Percentiles rank a stretch among this genome's conserved stretches.
Conservation (phyloP, 2,329 filamentous ascomycete species). For the Bipolaris sorokiniana region DNA sequence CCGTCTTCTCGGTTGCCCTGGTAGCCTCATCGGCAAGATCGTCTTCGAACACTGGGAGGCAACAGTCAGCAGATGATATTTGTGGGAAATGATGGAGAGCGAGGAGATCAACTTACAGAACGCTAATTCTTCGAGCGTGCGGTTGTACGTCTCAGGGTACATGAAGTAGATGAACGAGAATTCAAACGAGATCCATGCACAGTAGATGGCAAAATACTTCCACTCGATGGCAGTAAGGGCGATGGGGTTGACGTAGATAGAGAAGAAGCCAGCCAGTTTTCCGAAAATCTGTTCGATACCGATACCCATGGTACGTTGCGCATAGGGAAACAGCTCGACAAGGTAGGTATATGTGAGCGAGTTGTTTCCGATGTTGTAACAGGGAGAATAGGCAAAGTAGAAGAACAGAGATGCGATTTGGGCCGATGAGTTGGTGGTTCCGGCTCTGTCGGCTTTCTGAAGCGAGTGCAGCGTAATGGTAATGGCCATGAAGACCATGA, state of each 20-base stretch:
- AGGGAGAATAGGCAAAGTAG: conserved; percentile 64
- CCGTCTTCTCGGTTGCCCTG: conserved; percentile 44
- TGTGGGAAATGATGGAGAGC: too few relatives aligned
- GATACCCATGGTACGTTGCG: conserved; percentile 64
- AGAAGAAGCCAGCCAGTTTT: conserved; percentile 55
- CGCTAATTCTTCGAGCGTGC: conserved; percentile 66
- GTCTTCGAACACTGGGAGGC: conserved; percentile 43
- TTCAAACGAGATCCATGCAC: conserved; percentile 62
- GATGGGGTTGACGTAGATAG: conserved; percentile 62
- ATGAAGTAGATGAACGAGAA: conserved; percentile 64
- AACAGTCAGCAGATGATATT: conserved; percentile 13
- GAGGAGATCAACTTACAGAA: conserved; percentile 34
- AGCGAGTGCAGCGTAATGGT: conserved; percentile 57
- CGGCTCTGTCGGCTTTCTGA: conserved; percentile 48
- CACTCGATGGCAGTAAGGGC: conserved; percentile 62
- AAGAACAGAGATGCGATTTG: conserved; percentile 60
- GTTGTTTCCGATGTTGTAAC: conserved; percentile 71
- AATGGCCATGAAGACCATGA: conserved; percentile 62
- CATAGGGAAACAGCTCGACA: conserved; percentile 65
- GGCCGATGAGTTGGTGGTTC: conserved; percentile 44
- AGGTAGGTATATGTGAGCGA: conserved; percentile 68
- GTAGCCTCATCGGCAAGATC: conserved; percentile 41
- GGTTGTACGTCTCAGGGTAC: conserved; percentile 66
- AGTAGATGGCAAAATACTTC: conserved; percentile 63
- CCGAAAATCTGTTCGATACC: conserved; percentile 64